Conservation (phyloP, 1,284 basidiomycete genomes). For the Tremellales sp. region DNA sequence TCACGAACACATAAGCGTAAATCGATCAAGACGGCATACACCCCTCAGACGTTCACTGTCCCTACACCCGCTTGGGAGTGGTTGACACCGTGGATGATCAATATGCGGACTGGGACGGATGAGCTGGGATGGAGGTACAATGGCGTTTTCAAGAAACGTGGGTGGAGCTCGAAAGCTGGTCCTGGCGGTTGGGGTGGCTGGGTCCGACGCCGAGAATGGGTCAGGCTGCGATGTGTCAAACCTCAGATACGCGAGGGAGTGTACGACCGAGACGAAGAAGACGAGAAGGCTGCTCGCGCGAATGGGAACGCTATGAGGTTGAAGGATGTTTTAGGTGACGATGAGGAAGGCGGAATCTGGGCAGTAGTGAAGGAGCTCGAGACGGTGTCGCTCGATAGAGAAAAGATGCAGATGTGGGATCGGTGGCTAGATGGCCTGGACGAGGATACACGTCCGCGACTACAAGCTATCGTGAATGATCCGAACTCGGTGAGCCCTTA, state of each 20-base stretch:
- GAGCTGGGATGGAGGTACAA: slow-evolving; percentile 50
- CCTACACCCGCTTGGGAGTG: slow-evolving; percentile 45
- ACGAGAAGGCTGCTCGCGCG: not conserved
- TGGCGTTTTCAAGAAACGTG: slow-evolving; percentile 37
- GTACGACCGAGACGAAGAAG: not conserved
- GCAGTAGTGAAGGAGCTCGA: slow-evolving; percentile 21
- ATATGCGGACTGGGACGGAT: slow-evolving; percentile 47
- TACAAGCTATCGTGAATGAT: slow-evolving; percentile 20
- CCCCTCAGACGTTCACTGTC: slow-evolving; percentile 40
- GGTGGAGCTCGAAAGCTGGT: slow-evolving; percentile 39
- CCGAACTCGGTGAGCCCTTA: slow-evolving; percentile 21
- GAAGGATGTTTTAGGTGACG: slow-evolving; percentile 11
- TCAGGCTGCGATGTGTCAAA: slow-evolving; percentile 28
- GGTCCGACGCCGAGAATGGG: slow-evolving; percentile 46
- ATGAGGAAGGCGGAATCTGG: slow-evolving; percentile 8
- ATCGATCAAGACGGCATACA: slow-evolving; percentile 42
- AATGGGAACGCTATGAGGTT: slow-evolving; percentile 5
- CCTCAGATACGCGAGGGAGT: too few species aligned
- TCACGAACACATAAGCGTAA: not conserved
- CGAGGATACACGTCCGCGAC: not conserved
- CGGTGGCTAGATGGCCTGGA: slow-evolving; percentile 24
- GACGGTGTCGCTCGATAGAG: slow-evolving; percentile 27
- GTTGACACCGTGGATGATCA: slow-evolving; percentile 48
- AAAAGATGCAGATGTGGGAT: slow-evolving; percentile 32
- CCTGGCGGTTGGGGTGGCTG: slow-evolving; percentile 44